These are phyloP conservation scores for Chrysanthemum seticuspe DNA, from an alignment of 129 eudicot species.

Conservation along the genomic window DNA sequence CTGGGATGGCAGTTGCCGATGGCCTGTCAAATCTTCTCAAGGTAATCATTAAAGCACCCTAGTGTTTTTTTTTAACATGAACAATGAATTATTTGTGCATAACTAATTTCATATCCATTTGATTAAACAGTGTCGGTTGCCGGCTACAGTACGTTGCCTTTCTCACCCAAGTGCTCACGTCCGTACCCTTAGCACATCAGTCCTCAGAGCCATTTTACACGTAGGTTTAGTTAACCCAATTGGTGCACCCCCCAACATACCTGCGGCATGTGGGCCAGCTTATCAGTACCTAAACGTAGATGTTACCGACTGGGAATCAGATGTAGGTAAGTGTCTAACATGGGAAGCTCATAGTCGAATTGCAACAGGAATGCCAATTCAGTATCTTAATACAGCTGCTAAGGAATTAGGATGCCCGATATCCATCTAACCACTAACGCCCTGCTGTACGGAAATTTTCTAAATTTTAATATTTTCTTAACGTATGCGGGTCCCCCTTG, in stretches of 20 bases:
- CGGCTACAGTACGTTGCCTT: constrained; percentile 82
- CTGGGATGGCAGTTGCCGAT: constrained; percentile 87
- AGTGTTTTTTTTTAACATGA: neutral
- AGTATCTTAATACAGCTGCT: constrained; percentile 74
- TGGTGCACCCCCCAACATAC: constrained; percentile 32
- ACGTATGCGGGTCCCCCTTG: constrained; percentile 6
- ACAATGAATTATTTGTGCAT: neutral
- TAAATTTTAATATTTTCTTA: neutral
- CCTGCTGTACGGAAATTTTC: neutral
- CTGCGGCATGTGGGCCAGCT: constrained; percentile 37
- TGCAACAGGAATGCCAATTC: constrained; percentile 64
- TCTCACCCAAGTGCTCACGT: constrained; percentile 98
- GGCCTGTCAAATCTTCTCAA: constrained; percentile 90
- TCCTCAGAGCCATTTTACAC: constrained; percentile 74
- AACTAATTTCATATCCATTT: neutral
- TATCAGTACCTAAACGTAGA: constrained; percentile 45
- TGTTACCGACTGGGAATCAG: constrained; percentile 74
- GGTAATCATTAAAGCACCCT: constrained; percentile 36
- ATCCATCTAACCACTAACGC: constrained; percentile 22
- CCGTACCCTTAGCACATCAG: constrained; percentile 96
- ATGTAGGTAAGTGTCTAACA: constrained; percentile 70
- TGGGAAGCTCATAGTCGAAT: constrained; percentile 96
- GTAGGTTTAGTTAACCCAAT: constrained; percentile 50
- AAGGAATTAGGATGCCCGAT: constrained; percentile 85
- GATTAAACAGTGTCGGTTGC: constrained; percentile 75